phyloP scores from a whole-genome alignment of 2,329 filamentous ascomycete genomes.

The Ophiocordyceps camponoti-floridani region DNA sequence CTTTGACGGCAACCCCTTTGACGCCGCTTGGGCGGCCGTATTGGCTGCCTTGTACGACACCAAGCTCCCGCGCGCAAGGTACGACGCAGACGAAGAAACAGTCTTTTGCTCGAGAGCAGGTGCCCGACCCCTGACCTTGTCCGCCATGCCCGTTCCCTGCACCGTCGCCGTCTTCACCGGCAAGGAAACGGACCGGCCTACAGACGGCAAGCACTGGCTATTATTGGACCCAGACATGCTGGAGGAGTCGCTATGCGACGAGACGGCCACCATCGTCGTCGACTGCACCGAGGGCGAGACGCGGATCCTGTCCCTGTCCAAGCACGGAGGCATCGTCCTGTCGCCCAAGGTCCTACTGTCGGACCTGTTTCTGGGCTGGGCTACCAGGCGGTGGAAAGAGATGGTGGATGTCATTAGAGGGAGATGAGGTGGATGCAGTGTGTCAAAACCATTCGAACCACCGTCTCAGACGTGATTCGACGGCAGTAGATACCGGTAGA shows the following conservation, averaged over 20 bases:
- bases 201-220: conserved; percentile 46
- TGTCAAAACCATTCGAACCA: conserved; percentile 72
- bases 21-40: conserved; percentile 74
- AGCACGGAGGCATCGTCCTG: conserved; percentile 60
- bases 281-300: conserved; percentile 36
- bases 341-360: conserved; percentile 48
- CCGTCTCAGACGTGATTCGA: conserved; percentile 62
- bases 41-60: conserved; percentile 68
- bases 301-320: conserved; percentile 57
- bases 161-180: conserved; percentile 66
- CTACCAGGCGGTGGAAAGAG: conserved; percentile 16
- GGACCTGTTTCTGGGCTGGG: conserved; percentile 29
- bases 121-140: conserved; percentile 38
- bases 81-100: conserved; percentile 65
- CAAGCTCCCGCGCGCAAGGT: conserved; percentile 59
- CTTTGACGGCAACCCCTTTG: conserved; percentile 79
- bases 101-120: conserved; percentile 53
- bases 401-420: conserved; percentile 14
- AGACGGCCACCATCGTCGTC: conserved; percentile 71
- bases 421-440: conserved; percentile 18
- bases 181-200: conserved; percentile 28
- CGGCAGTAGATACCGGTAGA: conserved; percentile 80
- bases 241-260: conserved; percentile 71
- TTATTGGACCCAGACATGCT: conserved; percentile 77
- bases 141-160: conserved; percentile 53